A percentile compares a stretch with the other conserved stretches of the same genome.
Evolutionary conservation across 768 basidiomycete species (phyloP).

Genomic region (Boletus subcaerulescens): DNA sequence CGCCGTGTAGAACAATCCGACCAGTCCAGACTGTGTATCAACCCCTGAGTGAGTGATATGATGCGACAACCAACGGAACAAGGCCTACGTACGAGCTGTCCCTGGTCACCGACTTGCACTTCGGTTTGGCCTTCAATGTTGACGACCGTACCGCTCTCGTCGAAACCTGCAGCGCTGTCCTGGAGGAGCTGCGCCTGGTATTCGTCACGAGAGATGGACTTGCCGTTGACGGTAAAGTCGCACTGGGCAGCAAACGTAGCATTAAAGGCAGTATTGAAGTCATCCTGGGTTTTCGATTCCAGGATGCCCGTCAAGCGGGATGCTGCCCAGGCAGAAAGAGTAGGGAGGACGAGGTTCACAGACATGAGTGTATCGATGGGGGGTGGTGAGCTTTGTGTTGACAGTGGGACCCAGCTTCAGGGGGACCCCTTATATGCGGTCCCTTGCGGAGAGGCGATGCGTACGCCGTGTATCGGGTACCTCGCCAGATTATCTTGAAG

Average conservation of each 20-base stretch:
- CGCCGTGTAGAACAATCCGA: constrained; percentile 39
- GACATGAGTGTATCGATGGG: constrained; percentile 18
- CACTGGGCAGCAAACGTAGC: constrained; percentile 37
- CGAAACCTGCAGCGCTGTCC: constrained; percentile 23
- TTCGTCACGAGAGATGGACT: constrained; percentile 34
- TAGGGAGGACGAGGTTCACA: constrained; percentile 35
- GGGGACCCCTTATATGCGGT: constrained; percentile 11
- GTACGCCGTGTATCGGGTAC: neutral
- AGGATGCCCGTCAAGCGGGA: constrained; percentile 37
- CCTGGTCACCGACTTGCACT: constrained; percentile 24
- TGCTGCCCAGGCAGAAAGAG: constrained; percentile 43
- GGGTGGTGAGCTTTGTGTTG: too few species aligned
- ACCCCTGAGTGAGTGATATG: neutral
- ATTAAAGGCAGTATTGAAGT: constrained; percentile 40
- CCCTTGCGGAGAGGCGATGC: neutral
- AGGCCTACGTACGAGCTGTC: constrained; percentile 22
- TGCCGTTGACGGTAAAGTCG: constrained; percentile 42
- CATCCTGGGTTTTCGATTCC: constrained; percentile 34
- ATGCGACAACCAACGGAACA: neutral
- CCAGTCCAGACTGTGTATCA: constrained; percentile 23
- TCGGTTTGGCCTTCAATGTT: constrained; percentile 27
- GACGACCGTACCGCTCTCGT: constrained; percentile 17
- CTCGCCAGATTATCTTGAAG: too few species aligned
- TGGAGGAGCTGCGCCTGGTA: constrained; percentile 38
- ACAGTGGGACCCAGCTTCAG: neutral